Base-by-base conservation (phyloP, 2,329 filamentous ascomycete species). In the Penicillium decumbens region DNA sequence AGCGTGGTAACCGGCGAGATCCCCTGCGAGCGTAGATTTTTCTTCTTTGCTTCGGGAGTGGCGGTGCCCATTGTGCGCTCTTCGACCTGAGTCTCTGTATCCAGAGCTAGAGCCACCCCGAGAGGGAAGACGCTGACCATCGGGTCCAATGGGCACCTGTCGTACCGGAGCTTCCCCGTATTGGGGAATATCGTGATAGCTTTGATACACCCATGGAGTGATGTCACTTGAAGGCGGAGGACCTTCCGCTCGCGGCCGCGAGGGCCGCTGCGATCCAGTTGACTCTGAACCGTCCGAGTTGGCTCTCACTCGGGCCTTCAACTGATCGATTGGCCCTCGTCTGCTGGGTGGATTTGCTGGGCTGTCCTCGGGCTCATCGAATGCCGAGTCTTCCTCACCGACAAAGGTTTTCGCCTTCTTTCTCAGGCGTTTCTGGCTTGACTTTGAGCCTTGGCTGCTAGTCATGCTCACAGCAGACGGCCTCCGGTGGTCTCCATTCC, bases 201-300 rank as follows among this genome's bases (percentile, higher is more conserved):
- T 89, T 71, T 97, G 93, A 67, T 93, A 97, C 54, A 95, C 80
- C 79, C 95, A 98, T n/a, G 93, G 93, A 33, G 95, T 93, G 50
- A 98, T 90, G 71, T 97, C 92, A 64, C 89, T 93, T 10, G 88
- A 89, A 37, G 88, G 88, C 44, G 90, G 78, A 10, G 91, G 90
- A n/a, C 89, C 95, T 60, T 53, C 53, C 9, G 56, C 47, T 43
- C 87, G 81, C 41, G 91, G 89, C 58, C 89, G 80, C 25, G 87
- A 90, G 28, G 82, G 83, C 45, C 81, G 80, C 35, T 89, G 89
- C 45, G 91, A 95, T 9, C 38, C 38, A 25, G 23, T 3, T 40
- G 78, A 79, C 55, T 91, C 71, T 46, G 70, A 65, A 7, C 85
- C 81, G 64, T 93, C 83, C 45, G 91, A 96, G 68, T 89, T 87